Evolutionary conservation across 1,284 basidiomycete species (phyloP), one percentile per base, ranked within the genome.

Genomic region (Sphagnurus paluster): DNA sequence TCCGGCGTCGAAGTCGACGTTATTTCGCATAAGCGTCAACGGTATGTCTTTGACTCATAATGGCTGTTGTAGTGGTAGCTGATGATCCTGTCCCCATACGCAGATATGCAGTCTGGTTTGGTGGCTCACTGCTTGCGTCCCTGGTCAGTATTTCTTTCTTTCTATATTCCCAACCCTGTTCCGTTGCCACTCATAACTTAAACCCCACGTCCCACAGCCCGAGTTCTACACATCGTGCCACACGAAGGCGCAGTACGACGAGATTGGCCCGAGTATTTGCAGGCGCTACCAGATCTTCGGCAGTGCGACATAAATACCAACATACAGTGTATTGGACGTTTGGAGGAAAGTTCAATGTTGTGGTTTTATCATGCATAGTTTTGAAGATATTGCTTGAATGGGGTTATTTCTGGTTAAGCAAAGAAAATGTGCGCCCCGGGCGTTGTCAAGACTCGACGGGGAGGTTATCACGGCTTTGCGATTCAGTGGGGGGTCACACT

Each of bases 151-250:
- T 20, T 44, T 39, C 13, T 33, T 19, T 9, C 36, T 11, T 19
- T 42, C 16, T 30, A 30, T 13, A n/a, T 48, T 48, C 51, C 21
- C 17, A 45, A 50, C 23, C 29, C 44, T 21, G 23, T 21, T 35
- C 37, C 29, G 5, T 38, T 19, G n/a, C n/a, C n/a, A n/a, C n/a
- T n/a, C n/a, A n/a, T n/a, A n/a, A n/a, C n/a, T n/a, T n/a, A n/a
- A n/a, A n/a, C n/a, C n/a, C n/a, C n/a, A n/a, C n/a, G n/a, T n/a
- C n/a, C n/a, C 46, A 60, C 35, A 96, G 84, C 94, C 95, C 56
- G 95, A 98, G 65, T 99, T 99, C 69, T 96, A 97, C 72, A 87
- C 86, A n/a, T 96, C 87, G 48, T 97, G 94, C 71, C 94, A 98
- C 74, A 94, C 92, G 52, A 96, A 97, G 68, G 92, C 90, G 13